These are phyloP conservation scores for Chenopodium berlandieri DNA, from an alignment of 148 eudicot species.

Conservation along the genomic window DNA sequence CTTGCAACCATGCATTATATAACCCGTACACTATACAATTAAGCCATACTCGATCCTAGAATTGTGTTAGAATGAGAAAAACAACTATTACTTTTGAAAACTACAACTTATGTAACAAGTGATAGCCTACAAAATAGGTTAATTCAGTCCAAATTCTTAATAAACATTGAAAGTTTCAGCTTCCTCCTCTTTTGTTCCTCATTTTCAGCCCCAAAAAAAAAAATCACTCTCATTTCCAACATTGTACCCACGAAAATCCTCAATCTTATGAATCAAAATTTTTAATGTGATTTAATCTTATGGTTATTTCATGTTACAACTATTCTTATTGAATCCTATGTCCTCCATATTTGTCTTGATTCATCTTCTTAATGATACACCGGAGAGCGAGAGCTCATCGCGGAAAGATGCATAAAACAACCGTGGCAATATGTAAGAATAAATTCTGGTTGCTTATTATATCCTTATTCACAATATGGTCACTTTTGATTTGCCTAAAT, in stretches of 20 bases:
- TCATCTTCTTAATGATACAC: slow-evolving; percentile 20
- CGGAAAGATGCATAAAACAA: slow-evolving; percentile 19
- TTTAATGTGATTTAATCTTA: not conserved
- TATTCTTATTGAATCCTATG: not conserved
- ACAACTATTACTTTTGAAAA: not conserved
- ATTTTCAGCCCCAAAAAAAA: not conserved
- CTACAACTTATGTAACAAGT: not conserved
- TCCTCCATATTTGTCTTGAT: not conserved
- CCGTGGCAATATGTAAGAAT: slow-evolving; percentile 28
- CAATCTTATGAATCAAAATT: not conserved
- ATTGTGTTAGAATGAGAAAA: not conserved
- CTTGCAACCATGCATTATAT: not conserved
- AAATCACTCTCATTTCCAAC: too few relatives aligned
- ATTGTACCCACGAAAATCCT: not conserved
- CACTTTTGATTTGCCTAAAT: slow-evolving; percentile 37
- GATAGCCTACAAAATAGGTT: slow-evolving; percentile 1
- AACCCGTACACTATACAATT: not conserved
- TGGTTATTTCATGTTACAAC: not conserved
- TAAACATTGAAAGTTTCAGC: slow-evolving; percentile 2
- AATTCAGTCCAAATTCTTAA: not conserved
- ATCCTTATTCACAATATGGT: slow-evolving; percentile 37
- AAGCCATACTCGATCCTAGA: not conserved
- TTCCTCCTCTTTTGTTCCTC: slow-evolving; percentile 16
- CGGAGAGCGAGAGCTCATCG: slow-evolving; percentile 13
- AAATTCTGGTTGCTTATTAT: slow-evolving; percentile 33